These are phyloP conservation scores for Coelastrella sp. DNA, from an alignment of 139 green algal species.

Conservation along the genomic window DNA sequence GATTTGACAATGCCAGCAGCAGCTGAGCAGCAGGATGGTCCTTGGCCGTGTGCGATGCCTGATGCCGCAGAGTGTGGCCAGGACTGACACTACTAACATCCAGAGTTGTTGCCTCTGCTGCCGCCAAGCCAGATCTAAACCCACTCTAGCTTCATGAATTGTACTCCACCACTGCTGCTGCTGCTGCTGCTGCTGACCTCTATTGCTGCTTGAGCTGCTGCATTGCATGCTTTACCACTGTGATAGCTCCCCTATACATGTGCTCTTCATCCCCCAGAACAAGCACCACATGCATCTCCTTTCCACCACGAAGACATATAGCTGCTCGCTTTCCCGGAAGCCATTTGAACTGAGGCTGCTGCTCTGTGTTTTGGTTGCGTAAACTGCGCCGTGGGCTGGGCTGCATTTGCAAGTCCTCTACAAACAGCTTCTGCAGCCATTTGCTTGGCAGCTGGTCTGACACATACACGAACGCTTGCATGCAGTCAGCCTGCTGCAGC, in stretches of 20 bases:
- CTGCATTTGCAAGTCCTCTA: neutral
- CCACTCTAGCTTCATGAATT: neutral
- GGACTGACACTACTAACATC: constrained; percentile 3
- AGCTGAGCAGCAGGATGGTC: neutral
- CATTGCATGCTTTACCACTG: neutral
- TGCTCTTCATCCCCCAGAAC: neutral
- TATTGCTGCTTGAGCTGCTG: neutral
- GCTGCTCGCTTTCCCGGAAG: neutral
- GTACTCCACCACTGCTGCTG: neutral
- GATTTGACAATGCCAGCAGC: constrained; percentile 27
- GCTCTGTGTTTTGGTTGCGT: neutral
- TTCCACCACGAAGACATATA: neutral
- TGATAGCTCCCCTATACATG: neutral
- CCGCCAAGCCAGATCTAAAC: neutral
- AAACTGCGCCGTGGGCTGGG: neutral
- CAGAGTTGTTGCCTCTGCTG: constrained; percentile 22
- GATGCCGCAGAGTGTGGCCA: constrained; percentile 34
- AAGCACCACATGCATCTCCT: neutral
- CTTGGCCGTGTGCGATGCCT: neutral
- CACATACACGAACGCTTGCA: neutral
- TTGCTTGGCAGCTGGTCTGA: neutral
- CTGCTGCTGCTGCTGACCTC: neutral
- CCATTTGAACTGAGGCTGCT: neutral
- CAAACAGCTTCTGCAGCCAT: neutral
- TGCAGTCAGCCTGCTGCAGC: neutral